A percentile compares a stretch with the other conserved stretches of the same genome.
Conservation (phyloP, 495 filamentous ascomycete species). For the Penicillium dipodomyicola region DNA sequence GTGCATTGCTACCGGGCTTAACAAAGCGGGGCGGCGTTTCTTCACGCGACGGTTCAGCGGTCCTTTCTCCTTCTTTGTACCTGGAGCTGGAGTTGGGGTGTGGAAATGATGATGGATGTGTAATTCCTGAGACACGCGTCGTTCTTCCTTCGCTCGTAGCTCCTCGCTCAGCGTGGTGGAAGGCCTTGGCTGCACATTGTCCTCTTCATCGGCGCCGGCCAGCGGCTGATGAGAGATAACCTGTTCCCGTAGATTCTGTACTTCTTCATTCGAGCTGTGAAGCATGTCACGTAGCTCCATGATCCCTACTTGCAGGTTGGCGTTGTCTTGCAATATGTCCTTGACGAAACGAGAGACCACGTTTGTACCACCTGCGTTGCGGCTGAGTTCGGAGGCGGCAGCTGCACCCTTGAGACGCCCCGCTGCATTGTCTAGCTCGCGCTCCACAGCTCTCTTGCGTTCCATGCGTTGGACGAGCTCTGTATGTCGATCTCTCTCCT, state of each 20-base stretch:
- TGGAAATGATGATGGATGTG: slow-evolving; percentile 96
- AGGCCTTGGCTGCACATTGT: slow-evolving; percentile 13
- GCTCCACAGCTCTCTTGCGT: slow-evolving; percentile 67
- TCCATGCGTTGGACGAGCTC: slow-evolving; percentile 81
- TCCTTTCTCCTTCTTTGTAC: slow-evolving; percentile 50
- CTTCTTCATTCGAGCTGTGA: slow-evolving; percentile 88
- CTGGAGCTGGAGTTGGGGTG: slow-evolving; percentile 45
- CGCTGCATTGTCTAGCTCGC: slow-evolving; percentile 71
- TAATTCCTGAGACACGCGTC: slow-evolving; percentile 64
- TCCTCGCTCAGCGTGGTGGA: slow-evolving; percentile 64
- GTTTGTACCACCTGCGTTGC: slow-evolving; percentile 52
- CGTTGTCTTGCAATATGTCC: slow-evolving; percentile 93
- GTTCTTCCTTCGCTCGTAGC: slow-evolving; percentile 53
- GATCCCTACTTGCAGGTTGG: slow-evolving; percentile 84
- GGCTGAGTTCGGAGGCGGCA: slow-evolving; percentile 58
- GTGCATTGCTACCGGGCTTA: slow-evolving; percentile 57
- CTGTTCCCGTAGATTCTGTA: slow-evolving; percentile 80
- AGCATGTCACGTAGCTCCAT: slow-evolving; percentile 90
- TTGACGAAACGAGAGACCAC: slow-evolving; percentile 93
- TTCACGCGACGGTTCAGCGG: slow-evolving; percentile 55
- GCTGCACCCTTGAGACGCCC: slow-evolving; percentile 77
- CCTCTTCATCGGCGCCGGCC: slow-evolving; percentile 35
- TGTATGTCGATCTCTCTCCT: slow-evolving; percentile 78
- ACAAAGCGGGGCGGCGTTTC: slow-evolving; percentile 61
- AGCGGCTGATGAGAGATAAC: slow-evolving; percentile 75